A percentile compares a stretch with the other conserved stretches of the same genome.
Conservation (phyloP, 2,329 filamentous ascomycete genomes). For the Stachybotrys elegans region DNA sequence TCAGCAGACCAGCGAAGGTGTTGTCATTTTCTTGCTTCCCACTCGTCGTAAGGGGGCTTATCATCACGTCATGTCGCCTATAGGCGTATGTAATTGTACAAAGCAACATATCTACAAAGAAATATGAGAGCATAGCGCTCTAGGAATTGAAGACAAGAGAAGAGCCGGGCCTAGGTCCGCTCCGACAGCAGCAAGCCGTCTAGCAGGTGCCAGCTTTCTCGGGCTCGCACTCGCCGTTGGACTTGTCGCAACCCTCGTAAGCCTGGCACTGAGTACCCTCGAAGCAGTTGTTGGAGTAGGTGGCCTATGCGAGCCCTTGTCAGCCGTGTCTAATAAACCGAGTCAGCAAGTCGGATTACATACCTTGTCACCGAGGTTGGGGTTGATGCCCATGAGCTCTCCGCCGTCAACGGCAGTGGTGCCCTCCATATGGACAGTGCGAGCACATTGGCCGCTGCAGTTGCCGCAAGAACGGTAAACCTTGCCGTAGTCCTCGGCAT, state of each 20-base stretch:
- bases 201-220: slow-evolving; percentile 22
- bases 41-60: too few relatives aligned
- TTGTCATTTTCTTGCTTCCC: too few relatives aligned
- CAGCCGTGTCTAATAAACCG: too few relatives aligned
- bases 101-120: too few relatives aligned
- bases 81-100: too few relatives aligned
- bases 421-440: slow-evolving; percentile 40
- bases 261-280: slow-evolving; percentile 21
- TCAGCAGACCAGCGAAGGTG: too few relatives aligned
- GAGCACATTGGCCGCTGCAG: slow-evolving; percentile 26
- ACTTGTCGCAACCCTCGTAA: slow-evolving; percentile 23
- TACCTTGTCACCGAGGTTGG: slow-evolving; percentile 28
- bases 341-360: too few relatives aligned
- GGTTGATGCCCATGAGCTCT: slow-evolving; percentile 38
- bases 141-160: too few relatives aligned
- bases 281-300: slow-evolving; percentile 24
- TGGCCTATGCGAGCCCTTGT: slow-evolving; percentile 17
- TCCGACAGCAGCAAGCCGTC: not conserved
- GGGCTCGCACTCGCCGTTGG: slow-evolving; percentile 21
- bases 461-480: slow-evolving; percentile 21
- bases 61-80: too few relatives aligned
- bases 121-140: too few relatives aligned
- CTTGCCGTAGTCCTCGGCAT: slow-evolving; percentile 43
- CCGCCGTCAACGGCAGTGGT: slow-evolving; percentile 32
- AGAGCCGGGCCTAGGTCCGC: too few relatives aligned